These are phyloP conservation scores for Cicer judaicum DNA, from an alignment of 306 rosid species.

Conservation along the genomic window DNA sequence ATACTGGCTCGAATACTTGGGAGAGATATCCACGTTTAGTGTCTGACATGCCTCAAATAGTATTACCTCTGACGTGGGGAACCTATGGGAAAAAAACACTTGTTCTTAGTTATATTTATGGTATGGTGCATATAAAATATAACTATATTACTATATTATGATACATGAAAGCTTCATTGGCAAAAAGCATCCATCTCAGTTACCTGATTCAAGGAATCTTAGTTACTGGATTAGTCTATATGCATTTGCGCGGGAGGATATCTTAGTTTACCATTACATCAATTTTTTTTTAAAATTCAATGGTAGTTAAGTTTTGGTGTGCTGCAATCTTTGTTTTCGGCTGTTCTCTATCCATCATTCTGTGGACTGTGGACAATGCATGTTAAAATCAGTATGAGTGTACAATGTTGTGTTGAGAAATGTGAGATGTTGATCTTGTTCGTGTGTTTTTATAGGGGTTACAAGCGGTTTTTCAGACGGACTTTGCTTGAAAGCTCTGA, in stretches of 20 bases:
- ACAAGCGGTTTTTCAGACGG: conserved; percentile 81
- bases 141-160: background rate
- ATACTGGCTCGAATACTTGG: too few species aligned
- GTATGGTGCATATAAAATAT: background rate
- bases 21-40: too few species aligned
- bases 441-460: conserved; percentile 65
- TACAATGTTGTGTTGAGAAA: conserved; percentile 12
- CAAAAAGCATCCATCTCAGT: background rate
- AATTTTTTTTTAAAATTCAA: background rate
- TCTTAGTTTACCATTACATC: background rate
- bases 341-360: conserved; percentile 8
- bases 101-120: conserved; percentile 8
- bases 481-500: conserved; percentile 71
- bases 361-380: background rate
- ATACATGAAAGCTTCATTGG: conserved; percentile 15
- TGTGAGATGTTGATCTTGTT: conserved; percentile 26
- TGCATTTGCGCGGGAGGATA: background rate
- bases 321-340: background rate
- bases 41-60: too few species aligned
- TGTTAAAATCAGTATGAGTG: conserved; percentile 12
- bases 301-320: background rate
- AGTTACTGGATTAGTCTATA: background rate
- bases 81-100: background rate
- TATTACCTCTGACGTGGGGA: too few species aligned
- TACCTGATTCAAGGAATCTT: background rate